Base-by-base conservation (phyloP, 2,329 filamentous ascomycete species). In the Penicillium rolfsii region DNA sequence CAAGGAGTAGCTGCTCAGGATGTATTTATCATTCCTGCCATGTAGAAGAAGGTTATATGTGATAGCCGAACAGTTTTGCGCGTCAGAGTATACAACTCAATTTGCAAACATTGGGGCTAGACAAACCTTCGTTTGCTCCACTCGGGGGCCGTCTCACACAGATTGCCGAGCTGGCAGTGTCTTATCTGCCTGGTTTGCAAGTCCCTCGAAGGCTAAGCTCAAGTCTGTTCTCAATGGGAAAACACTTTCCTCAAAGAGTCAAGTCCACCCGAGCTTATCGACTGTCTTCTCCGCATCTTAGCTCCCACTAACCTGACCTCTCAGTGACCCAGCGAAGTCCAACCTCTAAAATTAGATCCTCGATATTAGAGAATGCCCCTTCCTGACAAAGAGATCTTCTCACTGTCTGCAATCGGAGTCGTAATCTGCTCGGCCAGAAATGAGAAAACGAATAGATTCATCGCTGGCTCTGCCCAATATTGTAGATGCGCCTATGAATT, bases 181-280 rank as follows among this genome's bases (percentile, higher is more conserved):
- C 45, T 46, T 30, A 48, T 48, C 45, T n/a, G 26, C 16, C 45
- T 9, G 49, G 36, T 38, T 22, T 30, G 49, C 19, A 5, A 8
- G n/a, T 55, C 55, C 59, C 59, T 45, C 59, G 55, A 58, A 61
- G 41, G 30, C 55, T 52, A 55, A 60, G 46, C 38, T 56, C 28
- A 5, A 8, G 12, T 19, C 30, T 56, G 30, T 52, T 48, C 16
- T 26, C 16, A 14, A 36, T 28, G 16, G 56, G n/a, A 8, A 35
- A 28, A 48, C 52, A 26, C n/a, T 50, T 59, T n/a, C 14, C 16
- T 22, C 14, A 28, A 59, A 57, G 19, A 59, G 60, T 62, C 52
- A 62, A 24, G 60, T 62, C 33, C 43, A 59, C 24, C 52, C 60
- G 57, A 62, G 26, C 46, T 59, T 56, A 62, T 57, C 60, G 14